These are phyloP conservation scores for Volvox africanus DNA, from an alignment of 139 green algal genomes.

Conservation along the genomic window DNA sequence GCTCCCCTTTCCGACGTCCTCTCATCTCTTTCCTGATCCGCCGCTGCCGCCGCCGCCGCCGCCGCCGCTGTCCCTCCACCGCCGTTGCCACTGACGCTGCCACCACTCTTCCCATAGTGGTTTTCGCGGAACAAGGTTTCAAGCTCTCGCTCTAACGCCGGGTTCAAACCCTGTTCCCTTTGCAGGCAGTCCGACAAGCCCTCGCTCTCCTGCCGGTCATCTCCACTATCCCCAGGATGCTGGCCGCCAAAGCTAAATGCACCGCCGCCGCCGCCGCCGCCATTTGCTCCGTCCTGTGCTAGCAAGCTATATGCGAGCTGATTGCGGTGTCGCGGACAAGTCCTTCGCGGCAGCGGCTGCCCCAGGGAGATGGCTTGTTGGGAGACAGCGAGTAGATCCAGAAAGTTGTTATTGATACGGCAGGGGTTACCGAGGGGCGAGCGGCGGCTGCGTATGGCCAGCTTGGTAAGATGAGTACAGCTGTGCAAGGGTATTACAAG, in stretches of 20 bases:
- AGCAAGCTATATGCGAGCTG: no score
- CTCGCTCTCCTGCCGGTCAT: not conserved
- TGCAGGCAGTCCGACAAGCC: not conserved
- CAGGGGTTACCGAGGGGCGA: not conserved
- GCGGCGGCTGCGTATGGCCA: constrained; percentile 7
- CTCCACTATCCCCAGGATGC: not conserved
- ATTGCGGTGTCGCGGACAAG: not conserved
- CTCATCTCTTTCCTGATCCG: not conserved
- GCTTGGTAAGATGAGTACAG: constrained; percentile 14
- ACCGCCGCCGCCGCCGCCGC: constrained; percentile 18
- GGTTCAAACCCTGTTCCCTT: not conserved
- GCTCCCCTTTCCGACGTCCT: not conserved
- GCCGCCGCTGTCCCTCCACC: no score
- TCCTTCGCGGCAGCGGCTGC: not conserved
- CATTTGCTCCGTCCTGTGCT: not conserved
- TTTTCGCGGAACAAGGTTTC: not conserved
- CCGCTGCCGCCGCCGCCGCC: not conserved
- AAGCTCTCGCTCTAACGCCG: not conserved
- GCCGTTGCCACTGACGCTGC: not conserved
- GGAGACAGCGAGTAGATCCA: not conserved
- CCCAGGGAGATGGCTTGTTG: not conserved
- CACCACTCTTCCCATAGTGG: not conserved
- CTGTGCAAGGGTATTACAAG: not conserved
- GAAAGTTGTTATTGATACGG: not conserved
- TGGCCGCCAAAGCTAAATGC: not conserved